These are phyloP conservation scores for Arthrinium phaeospermum DNA, from an alignment of 2,329 filamentous ascomycete genomes.

Conservation along the genomic window DNA sequence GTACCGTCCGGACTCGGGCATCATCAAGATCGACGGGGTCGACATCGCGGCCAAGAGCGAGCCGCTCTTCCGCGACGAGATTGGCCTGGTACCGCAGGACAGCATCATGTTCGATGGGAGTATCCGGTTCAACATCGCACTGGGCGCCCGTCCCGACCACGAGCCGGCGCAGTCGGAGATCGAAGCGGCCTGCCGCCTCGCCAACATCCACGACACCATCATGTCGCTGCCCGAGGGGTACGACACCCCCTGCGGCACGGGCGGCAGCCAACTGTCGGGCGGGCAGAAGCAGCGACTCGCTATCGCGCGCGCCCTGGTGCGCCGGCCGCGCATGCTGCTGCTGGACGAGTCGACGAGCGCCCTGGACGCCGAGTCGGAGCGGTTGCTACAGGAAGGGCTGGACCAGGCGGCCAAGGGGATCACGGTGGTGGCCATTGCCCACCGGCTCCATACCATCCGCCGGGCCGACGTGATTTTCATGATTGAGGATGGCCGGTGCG, in stretches of 20 bases:
- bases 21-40: conserved; percentile 56
- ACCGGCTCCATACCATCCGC: conserved; percentile 61
- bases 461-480: conserved; percentile 65
- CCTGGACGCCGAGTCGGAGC: conserved; percentile 74
- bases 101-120: conserved; percentile 63
- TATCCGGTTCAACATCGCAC: conserved; percentile 60
- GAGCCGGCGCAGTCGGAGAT: conserved; percentile 66
- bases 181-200: conserved; percentile 68
- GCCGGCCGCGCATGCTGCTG: conserved; percentile 74
- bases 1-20: conserved; percentile 56
- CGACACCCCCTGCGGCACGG: conserved; percentile 71
- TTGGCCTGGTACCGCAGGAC: conserved; percentile 64
- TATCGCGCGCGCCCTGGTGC: conserved; percentile 77
- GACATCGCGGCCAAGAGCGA: conserved; percentile 51
- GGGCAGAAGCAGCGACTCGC: conserved; percentile 81
- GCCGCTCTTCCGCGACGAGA: conserved; percentile 54
- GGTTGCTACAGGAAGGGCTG: conserved; percentile 69
- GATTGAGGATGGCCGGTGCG: conserved; percentile 57
- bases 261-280: conserved; percentile 75
- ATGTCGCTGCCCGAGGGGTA: conserved; percentile 67
- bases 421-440: conserved; percentile 64
- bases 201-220: conserved; percentile 75
- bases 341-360: conserved; percentile 84
- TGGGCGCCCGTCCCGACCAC: conserved; percentile 60
- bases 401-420: conserved; percentile 60